Percentiles rank a stretch among this genome's conserved stretches.
Conservation (phyloP, 176 grass and related monocot species). For the Avena insularis region DNA sequence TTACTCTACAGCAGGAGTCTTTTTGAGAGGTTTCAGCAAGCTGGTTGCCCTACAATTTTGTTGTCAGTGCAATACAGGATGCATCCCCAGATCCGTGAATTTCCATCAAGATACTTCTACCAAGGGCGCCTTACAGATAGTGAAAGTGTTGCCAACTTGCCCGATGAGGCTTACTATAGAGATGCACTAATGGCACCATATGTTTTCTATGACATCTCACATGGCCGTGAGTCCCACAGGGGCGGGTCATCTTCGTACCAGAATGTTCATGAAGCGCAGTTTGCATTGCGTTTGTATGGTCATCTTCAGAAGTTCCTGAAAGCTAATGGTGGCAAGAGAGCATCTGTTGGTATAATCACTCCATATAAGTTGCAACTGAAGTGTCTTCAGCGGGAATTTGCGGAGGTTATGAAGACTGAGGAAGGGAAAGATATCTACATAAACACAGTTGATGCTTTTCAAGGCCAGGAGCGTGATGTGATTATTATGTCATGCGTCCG, state of each 20-base stretch:
- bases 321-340: constrained; percentile 72
- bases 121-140: constrained; percentile 92
- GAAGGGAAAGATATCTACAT: constrained; percentile 95
- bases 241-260: constrained; percentile 81
- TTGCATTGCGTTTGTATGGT: constrained; percentile 68
- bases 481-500: constrained; percentile 95
- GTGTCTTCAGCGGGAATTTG: constrained; percentile 84
- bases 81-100: constrained; percentile 94
- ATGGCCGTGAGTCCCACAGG: constrained; percentile 87
- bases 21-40: constrained; percentile 95
- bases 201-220: constrained; percentile 82
- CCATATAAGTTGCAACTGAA: constrained; percentile 91
- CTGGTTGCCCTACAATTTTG: constrained; percentile 89
- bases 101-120: constrained; percentile 94
- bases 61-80: constrained; percentile 94
- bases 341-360: constrained; percentile 89
- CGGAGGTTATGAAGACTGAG: constrained; percentile 68
- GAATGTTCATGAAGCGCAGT: constrained; percentile 91
- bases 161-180: constrained; percentile 74
- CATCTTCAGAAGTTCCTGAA: constrained; percentile 79
- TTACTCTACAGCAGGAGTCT: constrained; percentile 94
- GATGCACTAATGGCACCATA: constrained; percentile 83
- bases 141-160: constrained; percentile 67
- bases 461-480: constrained; percentile 92
- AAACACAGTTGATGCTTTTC: constrained; percentile 97